phyloP scores from a whole-genome alignment of 371 early-diverging fungal genomes.

The Rhizopus delemar region DNA sequence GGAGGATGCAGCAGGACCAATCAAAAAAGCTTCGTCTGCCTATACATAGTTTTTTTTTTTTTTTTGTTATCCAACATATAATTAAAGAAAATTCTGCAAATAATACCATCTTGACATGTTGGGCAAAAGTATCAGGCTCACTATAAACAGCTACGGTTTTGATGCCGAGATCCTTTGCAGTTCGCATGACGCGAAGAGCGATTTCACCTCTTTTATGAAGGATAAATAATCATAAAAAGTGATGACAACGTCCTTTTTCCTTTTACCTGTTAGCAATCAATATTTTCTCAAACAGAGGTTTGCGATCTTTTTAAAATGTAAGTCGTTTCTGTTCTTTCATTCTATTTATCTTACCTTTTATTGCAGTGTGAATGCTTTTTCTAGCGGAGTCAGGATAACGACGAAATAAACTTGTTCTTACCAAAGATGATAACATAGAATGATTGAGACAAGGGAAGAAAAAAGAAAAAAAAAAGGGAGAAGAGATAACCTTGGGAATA shows the following conservation, averaged over 20 bases:
- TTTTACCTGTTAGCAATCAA: slow-evolving; percentile 80
- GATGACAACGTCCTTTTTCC: background rate
- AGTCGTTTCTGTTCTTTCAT: background rate
- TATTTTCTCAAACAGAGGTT: slow-evolving; percentile 83
- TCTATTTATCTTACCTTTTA: slow-evolving; percentile 8
- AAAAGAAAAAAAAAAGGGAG: background rate
- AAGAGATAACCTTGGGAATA: slow-evolving; percentile 1
- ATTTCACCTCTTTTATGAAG: slow-evolving; percentile 72
- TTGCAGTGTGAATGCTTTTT: slow-evolving; percentile 7
- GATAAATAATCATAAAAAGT: background rate
- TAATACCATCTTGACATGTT: slow-evolving; percentile 75
- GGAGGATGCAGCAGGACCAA: slow-evolving; percentile 85
- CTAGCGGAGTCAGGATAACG: slow-evolving; percentile 14
- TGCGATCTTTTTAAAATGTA: slow-evolving; percentile 43
- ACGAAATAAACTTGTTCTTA: slow-evolving; percentile 5
- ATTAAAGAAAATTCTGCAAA: too few relatives aligned
- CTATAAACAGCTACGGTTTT: slow-evolving; percentile 95
- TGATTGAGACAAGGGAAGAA: slow-evolving; percentile 1
- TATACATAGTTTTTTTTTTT: slow-evolving; percentile 20
- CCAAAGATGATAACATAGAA: slow-evolving; percentile 12
- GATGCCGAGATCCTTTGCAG: slow-evolving; percentile 89
- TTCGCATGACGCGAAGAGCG: slow-evolving; percentile 85
- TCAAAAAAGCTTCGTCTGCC: slow-evolving; percentile 93
- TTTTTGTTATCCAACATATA: background rate
- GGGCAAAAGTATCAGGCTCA: slow-evolving; percentile 85